Percentiles rank a stretch among this genome's conserved stretches.
Evolutionary conservation across 371 early-diverging fungal species (phyloP).

Genomic region (Lichtheimia ornata): DNA sequence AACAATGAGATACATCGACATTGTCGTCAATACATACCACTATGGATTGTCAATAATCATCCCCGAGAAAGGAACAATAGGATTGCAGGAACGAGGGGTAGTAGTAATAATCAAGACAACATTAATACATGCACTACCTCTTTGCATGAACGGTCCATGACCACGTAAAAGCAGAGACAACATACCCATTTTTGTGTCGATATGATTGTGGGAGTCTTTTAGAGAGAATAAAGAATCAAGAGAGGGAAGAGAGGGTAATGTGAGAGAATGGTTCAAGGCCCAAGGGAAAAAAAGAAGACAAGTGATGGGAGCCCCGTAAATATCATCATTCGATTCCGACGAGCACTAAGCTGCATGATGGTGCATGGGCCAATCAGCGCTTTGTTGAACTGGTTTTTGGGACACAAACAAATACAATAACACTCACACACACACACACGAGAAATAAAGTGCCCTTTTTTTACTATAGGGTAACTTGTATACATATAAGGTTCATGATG

Average conservation of each 20-base stretch:
- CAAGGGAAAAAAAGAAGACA: neutral
- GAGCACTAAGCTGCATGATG: neutral
- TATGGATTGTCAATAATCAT: neutral
- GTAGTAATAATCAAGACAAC: neutral
- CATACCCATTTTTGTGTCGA: neutral
- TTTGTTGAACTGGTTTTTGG: neutral
- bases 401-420: slow-evolving; percentile 2
- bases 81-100: neutral
- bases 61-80: neutral
- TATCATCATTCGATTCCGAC: neutral
- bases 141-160: neutral
- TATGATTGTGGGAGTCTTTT: neutral
- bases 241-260: neutral
- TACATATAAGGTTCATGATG: neutral
- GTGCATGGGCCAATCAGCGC: neutral
- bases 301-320: slow-evolving; percentile 1
- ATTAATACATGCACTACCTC: neutral
- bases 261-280: neutral
- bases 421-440: neutral
- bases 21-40: neutral
- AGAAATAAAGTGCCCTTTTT: neutral
- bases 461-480: neutral
- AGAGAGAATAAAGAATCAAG: neutral
- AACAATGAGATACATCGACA: neutral
- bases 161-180: neutral